Conservation (phyloP, 257 asterid species). For the Solanum neorickii region DNA sequence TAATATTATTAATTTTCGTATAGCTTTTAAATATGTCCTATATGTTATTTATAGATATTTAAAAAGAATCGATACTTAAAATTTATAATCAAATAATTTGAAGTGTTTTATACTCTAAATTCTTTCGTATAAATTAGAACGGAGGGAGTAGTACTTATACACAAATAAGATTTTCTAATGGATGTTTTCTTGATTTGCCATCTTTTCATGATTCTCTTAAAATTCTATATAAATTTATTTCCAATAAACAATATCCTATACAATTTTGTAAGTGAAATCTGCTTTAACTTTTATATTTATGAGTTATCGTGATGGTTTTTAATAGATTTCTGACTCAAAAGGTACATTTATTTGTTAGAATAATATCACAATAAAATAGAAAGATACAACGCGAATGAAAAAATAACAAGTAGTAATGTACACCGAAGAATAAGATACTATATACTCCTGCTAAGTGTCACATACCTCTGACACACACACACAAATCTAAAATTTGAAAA, state of each 20-base stretch:
- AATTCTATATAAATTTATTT: not conserved
- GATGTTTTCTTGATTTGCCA: not conserved
- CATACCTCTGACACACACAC: not conserved
- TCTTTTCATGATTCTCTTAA: not conserved
- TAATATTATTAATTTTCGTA: not conserved
- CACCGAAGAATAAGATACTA: not conserved
- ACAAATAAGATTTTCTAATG: not conserved
- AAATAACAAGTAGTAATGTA: not conserved
- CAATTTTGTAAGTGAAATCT: not conserved
- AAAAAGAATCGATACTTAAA: not conserved
- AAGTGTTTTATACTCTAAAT: accelerated
- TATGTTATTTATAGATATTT: not conserved
- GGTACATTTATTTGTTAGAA: not conserved
- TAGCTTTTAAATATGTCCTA: not conserved
- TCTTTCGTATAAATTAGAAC: accelerated
- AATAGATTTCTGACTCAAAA: not conserved
- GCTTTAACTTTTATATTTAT: not conserved
- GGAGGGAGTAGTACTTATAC: not conserved
- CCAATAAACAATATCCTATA: not conserved
- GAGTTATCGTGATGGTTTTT: not conserved
- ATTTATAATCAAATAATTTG: not conserved
- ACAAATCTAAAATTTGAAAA: too few species aligned
- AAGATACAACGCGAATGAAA: not conserved
- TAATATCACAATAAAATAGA: not conserved
- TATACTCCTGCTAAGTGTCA: not conserved